Percentiles rank a stretch among this genome's conserved stretches.
Conservation (phyloP, 805 yeast genomes). For the Wickerhamomyces bovis region DNA sequence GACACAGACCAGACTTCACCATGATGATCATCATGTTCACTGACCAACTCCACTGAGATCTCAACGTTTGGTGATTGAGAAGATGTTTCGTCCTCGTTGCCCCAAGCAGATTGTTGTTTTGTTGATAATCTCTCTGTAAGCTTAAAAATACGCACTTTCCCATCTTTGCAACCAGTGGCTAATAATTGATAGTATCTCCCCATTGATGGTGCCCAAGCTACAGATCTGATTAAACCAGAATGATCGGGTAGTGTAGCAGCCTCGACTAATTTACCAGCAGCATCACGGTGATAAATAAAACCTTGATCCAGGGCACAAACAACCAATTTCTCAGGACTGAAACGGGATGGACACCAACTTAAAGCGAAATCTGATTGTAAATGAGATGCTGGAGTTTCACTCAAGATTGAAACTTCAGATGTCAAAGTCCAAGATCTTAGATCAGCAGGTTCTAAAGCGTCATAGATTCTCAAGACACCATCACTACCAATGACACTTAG, state of each 20-base stretch:
- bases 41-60: constrained; percentile 50
- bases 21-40: constrained; percentile 68
- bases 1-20: constrained; percentile 94
- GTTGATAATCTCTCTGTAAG: constrained; percentile 39
- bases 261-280: constrained; percentile 44
- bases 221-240: constrained; percentile 77
- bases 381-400: constrained; percentile 69
- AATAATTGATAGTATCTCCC: constrained; percentile 82
- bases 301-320: constrained; percentile 88
- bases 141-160: constrained; percentile 80
- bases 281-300: constrained; percentile 57
- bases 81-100: constrained; percentile 11
- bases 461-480: constrained; percentile 79
- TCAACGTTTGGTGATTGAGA: constrained; percentile 22
- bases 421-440: constrained; percentile 75
- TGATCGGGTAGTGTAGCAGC: constrained; percentile 76
- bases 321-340: constrained; percentile 71
- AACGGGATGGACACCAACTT: constrained; percentile 88
- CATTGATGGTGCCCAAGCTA: constrained; percentile 96
- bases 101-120: constrained; percentile 5
- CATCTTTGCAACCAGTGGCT: constrained; percentile 97
- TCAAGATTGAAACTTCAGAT: constrained; percentile 61
- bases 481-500: constrained; percentile 87
- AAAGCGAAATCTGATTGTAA: constrained; percentile 81
- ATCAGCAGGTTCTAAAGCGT: constrained; percentile 86